Evolutionary conservation across 441 rosid species (phyloP).

Genomic region (Syzygium malaccense): DNA sequence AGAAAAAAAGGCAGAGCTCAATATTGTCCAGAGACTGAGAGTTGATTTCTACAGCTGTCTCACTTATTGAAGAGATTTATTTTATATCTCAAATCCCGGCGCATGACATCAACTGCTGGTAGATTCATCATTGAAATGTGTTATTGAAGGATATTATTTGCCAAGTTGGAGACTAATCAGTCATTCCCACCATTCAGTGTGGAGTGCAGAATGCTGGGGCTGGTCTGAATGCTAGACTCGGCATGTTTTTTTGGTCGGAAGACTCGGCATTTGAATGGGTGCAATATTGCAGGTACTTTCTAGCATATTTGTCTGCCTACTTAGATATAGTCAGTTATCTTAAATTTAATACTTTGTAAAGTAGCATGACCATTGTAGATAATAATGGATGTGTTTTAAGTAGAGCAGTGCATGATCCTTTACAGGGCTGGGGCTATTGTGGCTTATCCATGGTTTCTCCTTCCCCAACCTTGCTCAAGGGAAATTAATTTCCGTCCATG

Average conservation of each 20-base stretch:
- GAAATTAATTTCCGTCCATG: not conserved
- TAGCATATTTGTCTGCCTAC: not conserved
- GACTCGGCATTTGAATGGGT: not conserved
- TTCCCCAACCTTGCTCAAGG: not conserved
- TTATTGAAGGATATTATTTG: not conserved
- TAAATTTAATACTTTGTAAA: not conserved
- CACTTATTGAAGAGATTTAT: not conserved
- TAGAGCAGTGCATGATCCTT: not conserved
- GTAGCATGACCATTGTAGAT: not conserved
- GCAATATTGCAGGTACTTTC: not conserved
- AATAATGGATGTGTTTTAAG: not conserved
- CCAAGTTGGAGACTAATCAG: not conserved
- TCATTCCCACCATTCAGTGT: not conserved
- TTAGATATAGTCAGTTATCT: not conserved
- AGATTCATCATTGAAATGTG: not conserved
- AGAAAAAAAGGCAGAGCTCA: not conserved
- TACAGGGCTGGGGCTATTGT: not conserved
- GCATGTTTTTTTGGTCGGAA: not conserved
- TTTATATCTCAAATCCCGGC: not conserved
- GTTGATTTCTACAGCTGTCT: not conserved
- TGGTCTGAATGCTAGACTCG: not conserved
- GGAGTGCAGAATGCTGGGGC: not conserved
- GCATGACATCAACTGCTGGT: not conserved
- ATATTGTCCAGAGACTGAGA: not conserved
- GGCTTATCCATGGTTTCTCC: not conserved